These are phyloP conservation scores for Aspergillus floridensis DNA, from an alignment of 2,329 filamentous ascomycete species.

Conservation along the genomic window DNA sequence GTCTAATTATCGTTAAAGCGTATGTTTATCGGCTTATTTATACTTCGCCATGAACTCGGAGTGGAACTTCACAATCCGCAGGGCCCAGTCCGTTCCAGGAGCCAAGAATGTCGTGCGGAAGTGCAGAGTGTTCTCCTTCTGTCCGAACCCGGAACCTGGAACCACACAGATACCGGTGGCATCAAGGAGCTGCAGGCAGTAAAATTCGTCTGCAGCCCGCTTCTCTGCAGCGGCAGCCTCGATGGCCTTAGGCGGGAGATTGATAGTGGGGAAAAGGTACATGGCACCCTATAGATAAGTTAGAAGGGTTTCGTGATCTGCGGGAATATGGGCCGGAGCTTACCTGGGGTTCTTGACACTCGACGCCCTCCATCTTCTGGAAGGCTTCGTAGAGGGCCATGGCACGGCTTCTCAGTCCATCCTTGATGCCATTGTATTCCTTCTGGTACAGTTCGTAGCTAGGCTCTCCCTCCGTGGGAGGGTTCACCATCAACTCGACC, in stretches of 20 bases:
- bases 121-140: conserved; percentile 86
- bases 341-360: conserved; percentile 77
- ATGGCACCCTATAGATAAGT: conserved; percentile 68
- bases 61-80: conserved; percentile 85
- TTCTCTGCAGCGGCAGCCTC: conserved; percentile 72
- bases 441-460: conserved; percentile 78
- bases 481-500: conserved; percentile 97
- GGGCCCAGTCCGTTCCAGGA: conserved; percentile 92
- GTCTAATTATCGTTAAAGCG: conserved; percentile 5
- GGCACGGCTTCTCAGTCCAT: conserved; percentile 75
- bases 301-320: background rate
- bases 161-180: conserved; percentile 94
- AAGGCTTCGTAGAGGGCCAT: conserved; percentile 87
- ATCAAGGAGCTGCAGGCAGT: conserved; percentile 86
- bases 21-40: conserved; percentile 17
- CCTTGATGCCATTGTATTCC: conserved; percentile 81
- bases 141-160: conserved; percentile 87
- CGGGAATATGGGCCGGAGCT: conserved; percentile 12
- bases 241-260: conserved; percentile 70
- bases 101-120: conserved; percentile 97
- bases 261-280: conserved; percentile 98
- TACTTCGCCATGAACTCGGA: conserved; percentile 84
- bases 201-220: conserved; percentile 84
- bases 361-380: conserved; percentile 89
- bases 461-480: conserved; percentile 76